phyloP scores from a whole-genome alignment of 495 filamentous ascomycete species.

The Podospora fimiseda region DNA sequence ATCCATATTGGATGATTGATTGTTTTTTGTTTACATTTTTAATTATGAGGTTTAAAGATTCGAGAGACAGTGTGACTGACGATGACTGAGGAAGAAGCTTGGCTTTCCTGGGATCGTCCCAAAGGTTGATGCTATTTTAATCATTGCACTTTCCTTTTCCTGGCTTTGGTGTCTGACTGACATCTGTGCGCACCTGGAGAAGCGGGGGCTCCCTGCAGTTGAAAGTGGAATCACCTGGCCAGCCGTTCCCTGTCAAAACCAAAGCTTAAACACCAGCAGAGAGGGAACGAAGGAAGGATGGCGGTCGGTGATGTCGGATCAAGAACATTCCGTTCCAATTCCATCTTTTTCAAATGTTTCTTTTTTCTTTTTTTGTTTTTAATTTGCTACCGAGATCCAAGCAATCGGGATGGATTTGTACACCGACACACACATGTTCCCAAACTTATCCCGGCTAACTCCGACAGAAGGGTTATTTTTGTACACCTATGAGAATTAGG shows the following conservation, averaged over 20 bases:
- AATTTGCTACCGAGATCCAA: too few species aligned
- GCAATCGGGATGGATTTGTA: too few species aligned
- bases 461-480: neutral
- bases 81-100: neutral
- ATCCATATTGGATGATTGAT: slow-evolving; percentile 3
- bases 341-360: neutral
- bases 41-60: neutral
- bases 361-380: neutral
- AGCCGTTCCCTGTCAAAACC: neutral
- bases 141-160: neutral
- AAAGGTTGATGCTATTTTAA: slow-evolving; percentile 1
- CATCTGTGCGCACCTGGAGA: slow-evolving; percentile 1
- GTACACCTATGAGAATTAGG: neutral
- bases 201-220: neutral
- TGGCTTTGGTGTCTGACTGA: neutral
- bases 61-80: neutral
- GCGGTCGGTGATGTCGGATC: too few species aligned
- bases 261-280: slow-evolving; percentile 1
- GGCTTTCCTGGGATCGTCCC: neutral
- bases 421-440: too few species aligned
- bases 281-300: too few species aligned
- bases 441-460: neutral
- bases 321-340: neutral
- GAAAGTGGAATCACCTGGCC: neutral
- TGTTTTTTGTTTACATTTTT: slow-evolving; percentile 11